A percentile compares a stretch with the other conserved stretches of the same genome.
These are phyloP conservation scores for Populus hybrid DNA, from an alignment of 441 rosid species.

Conservation along the genomic window DNA sequence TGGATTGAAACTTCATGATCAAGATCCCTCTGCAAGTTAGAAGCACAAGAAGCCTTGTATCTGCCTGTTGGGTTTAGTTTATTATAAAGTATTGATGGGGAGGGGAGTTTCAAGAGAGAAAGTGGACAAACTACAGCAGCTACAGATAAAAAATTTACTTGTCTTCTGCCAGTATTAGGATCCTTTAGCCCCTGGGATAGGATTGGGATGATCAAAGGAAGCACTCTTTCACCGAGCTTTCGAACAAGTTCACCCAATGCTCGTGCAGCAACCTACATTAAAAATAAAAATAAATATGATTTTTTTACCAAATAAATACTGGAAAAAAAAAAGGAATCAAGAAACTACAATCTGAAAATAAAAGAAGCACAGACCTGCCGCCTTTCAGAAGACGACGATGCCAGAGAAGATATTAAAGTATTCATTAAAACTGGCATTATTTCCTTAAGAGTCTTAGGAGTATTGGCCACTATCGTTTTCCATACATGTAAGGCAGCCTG, in stretches of 20 bases:
- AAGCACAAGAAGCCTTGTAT: background rate
- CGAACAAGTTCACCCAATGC: constrained; percentile 98
- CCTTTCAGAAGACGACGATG: constrained; percentile 95
- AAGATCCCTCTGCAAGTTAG: background rate
- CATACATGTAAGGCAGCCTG: constrained; percentile 99
- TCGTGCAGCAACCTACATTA: constrained; percentile 85
- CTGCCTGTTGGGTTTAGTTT: background rate
- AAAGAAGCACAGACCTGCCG: constrained; percentile 66
- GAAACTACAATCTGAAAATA: background rate
- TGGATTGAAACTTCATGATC: background rate
- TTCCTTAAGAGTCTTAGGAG: constrained; percentile 98
- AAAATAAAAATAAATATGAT: background rate
- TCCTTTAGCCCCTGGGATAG: constrained; percentile 81
- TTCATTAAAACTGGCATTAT: constrained; percentile 97
- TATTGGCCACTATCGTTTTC: constrained; percentile 99
- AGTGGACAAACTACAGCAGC: background rate
- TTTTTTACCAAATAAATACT: background rate
- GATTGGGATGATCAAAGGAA: constrained; percentile 96
- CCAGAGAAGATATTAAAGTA: constrained; percentile 89
- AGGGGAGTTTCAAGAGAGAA: background rate
- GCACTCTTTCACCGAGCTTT: constrained; percentile 99
- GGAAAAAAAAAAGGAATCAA: background rate
- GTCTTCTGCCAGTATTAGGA: constrained; percentile 88
- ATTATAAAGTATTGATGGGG: background rate
- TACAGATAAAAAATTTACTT: constrained; percentile 41